Base-by-base conservation (phyloP, 2,329 filamentous ascomycete species). In the Epichloe bromicola region DNA sequence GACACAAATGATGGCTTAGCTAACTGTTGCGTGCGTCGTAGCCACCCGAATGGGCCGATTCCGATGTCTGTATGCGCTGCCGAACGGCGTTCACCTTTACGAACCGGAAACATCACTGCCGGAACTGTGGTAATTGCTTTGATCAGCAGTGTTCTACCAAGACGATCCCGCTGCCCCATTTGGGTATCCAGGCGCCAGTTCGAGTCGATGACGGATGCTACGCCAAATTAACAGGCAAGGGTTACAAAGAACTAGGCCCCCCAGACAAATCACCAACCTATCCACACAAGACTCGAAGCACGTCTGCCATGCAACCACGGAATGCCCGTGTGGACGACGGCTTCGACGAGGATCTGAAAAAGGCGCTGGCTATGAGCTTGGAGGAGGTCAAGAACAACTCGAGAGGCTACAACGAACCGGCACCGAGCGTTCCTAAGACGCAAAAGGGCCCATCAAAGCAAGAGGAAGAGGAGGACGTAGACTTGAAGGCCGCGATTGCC, bases 1-100 rank as follows among this genome's bases (percentile, higher is more conserved):
- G 19, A 37, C 14, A 26, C 33, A 17, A 43, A 17, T 17, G 19
- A 38, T 20, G 17, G 39, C 30, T 36, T 4, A 38, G 36, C 47
- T 49, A 26, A 49, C 20, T 10, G 23, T 37, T 30, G 15, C 10
- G 10, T 49, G 30, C 43, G 30, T 7, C 6, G 15, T 39, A 95
- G 84, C 93, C 93, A 10, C 93, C 93, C 0, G 93, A 98, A 69
- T 98, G 93, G 93, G 83, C 84, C 48, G 93, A 98, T 69, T 96
- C 91, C 11, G 93, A 98, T 61, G 91, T 98, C 34, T 98, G 93
- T 67, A 96, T 98, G 89, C 85, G 93, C 64, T 98, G 93, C 67
- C 83, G 93, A 59, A 96, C 91, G 12, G 71, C 88, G 17, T 98
- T 98, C 61, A 96, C 88, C 46, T 96, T 98, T 63, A 98, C 91